Conservation (phyloP, 2,329 filamentous ascomycete genomes). For the Pseudocercospora macadamiae region DNA sequence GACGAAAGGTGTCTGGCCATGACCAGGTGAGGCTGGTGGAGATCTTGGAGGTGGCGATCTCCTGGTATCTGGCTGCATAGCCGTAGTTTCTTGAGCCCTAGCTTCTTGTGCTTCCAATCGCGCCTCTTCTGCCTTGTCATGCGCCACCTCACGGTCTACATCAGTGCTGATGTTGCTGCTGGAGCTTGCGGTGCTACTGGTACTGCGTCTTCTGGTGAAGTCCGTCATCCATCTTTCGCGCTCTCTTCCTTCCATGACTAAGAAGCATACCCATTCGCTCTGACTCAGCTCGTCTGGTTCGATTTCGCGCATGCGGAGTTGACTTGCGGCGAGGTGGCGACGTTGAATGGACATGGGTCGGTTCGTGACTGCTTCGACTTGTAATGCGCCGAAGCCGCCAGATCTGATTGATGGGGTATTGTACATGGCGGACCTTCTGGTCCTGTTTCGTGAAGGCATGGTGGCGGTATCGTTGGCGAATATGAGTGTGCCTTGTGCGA, state of each 20-base stretch:
- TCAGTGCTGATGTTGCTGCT: slow-evolving; percentile 18
- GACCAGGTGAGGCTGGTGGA: slow-evolving; percentile 1
- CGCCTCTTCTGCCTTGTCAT: slow-evolving; percentile 38
- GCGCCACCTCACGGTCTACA: slow-evolving; percentile 24
- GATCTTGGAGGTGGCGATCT: slow-evolving; percentile 11
- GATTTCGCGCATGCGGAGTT: slow-evolving; percentile 41
- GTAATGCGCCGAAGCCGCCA: slow-evolving; percentile 39
- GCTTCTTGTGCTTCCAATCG: slow-evolving; percentile 33
- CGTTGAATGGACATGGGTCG: slow-evolving; percentile 39
- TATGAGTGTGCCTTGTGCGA: slow-evolving; percentile 4
- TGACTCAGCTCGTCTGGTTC: slow-evolving; percentile 39
- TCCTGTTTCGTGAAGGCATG: slow-evolving; percentile 30
- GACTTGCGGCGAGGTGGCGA: slow-evolving; percentile 37
- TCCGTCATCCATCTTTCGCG: slow-evolving; percentile 39
- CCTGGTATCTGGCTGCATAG: slow-evolving; percentile 15
- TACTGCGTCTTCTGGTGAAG: slow-evolving; percentile 33
- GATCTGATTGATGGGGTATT: slow-evolving; percentile 40
- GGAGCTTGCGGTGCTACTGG: slow-evolving; percentile 32
- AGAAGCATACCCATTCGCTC: slow-evolving; percentile 40
- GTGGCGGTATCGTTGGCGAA: slow-evolving; percentile 9
- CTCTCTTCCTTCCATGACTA: slow-evolving; percentile 38
- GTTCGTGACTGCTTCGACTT: slow-evolving; percentile 40
- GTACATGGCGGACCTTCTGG: slow-evolving; percentile 37
- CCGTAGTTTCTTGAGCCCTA: slow-evolving; percentile 23
- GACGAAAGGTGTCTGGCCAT: slow-evolving; percentile 32